Base-by-base conservation (phyloP, 148 eudicot species). In the Chenopodium berlandieri region DNA sequence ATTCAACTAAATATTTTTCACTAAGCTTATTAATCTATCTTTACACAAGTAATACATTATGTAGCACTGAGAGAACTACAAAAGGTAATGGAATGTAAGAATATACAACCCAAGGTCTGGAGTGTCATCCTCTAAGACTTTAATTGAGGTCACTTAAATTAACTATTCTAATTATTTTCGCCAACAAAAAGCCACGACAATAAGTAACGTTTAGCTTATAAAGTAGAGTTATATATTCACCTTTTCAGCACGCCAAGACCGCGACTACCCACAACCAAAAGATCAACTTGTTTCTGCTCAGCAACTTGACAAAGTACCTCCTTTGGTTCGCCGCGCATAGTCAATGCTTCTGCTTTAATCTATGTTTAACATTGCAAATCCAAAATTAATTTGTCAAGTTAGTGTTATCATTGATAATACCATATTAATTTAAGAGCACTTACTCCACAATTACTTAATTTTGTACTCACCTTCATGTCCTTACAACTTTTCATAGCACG, bases 181-280 rank as follows among this genome's bases (percentile, higher is more conserved):
- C 48, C 4, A 46, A 46, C 48, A 46, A 4, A 46, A 46, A 46
- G 8, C 48, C 48, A 46, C 48, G 62, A 56, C 62, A 17, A 16
- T 11, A 11, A 56, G 4, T 14, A 56, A 56, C 17, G 22, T 56
- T 56, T 17, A 56, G 60, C 60, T 54, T 56, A 56, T 56, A 50
- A 0, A 40, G 44, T 40, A 40, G 1, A 50, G 54, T 50, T 50
- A 56, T 17, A 56, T 56, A 62, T 71, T 47, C 77, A 91, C 94
- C 94, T 90, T 82, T 91, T 87, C 16, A 89, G 75, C 73, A 72
- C 68, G 58, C 94, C 86, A 78, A 88, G 91, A 7, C 92, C 94
- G 40, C 92, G 92, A 80, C 93, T 92, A 37, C 93, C 95, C 52
- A 90, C 80, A 63, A 92, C 91, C 10, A 92, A 81, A 8, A 92